These are phyloP conservation scores for Bjerkandera adusta DNA, from an alignment of 1,284 basidiomycete species.

Conservation along the genomic window DNA sequence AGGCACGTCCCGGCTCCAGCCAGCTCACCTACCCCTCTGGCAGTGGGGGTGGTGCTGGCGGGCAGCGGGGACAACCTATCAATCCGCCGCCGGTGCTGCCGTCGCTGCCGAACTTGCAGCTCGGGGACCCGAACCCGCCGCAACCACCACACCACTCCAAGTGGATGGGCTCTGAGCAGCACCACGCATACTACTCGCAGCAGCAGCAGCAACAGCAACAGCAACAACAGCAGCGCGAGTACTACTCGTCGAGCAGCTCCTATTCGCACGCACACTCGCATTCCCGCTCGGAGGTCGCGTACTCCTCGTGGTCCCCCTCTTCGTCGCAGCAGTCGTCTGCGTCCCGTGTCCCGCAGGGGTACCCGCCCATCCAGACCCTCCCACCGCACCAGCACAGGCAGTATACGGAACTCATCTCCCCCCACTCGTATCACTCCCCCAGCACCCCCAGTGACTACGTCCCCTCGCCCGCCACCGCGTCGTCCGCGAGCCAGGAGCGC, in stretches of 20 bases:
- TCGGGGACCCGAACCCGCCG: too few species aligned
- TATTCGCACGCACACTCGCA: neutral
- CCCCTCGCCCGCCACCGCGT: too few species aligned
- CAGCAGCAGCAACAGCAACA: conserved; percentile 13
- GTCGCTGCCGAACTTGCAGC: conserved; percentile 7
- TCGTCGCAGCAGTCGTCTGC: neutral
- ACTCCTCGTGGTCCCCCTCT: too few species aligned
- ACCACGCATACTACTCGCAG: too few species aligned
- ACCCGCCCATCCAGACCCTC: conserved; percentile 1
- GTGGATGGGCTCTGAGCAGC: too few species aligned
- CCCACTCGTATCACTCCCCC: too few species aligned
- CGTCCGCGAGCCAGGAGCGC: too few species aligned
- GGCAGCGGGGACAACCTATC: conserved; percentile 11
- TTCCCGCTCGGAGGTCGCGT: too few species aligned
- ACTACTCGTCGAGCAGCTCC: neutral
- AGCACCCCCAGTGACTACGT: too few species aligned
- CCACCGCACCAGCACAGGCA: conserved; percentile 1
- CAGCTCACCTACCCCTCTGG: neutral
- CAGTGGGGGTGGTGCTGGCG: too few species aligned
- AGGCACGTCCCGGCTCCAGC: neutral
- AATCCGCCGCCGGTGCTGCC: conserved; percentile 17
- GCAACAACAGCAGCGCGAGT: conserved; percentile 3
- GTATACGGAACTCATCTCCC: conserved; percentile 9
- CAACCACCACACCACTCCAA: too few species aligned
- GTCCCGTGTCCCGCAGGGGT: neutral